Evolutionary conservation across 768 basidiomycete species (phyloP), one percentile per base, ranked within the genome.

Genomic region (Tricholoma matsutake): DNA sequence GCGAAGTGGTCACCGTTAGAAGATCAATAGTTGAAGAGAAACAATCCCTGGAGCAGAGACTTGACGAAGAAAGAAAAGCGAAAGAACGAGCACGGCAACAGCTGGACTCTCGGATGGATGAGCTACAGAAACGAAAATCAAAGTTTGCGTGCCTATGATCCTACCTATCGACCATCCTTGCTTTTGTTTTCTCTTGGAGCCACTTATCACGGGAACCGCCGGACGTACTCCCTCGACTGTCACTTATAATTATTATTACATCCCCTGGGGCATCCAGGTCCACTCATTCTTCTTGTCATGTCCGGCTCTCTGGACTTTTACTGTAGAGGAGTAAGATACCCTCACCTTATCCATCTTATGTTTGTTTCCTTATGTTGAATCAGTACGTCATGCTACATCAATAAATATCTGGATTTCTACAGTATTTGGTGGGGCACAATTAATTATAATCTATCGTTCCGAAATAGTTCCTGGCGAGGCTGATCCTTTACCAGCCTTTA

Each of bases 51-150:
- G 93, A 95, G 72, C 84, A 86, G 65, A 83, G 87, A 47, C 79
- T 95, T 28, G 91, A 92, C 68, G 92, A 96, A 71, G 93, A 96
- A 73, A 86, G 93, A 56, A 84, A 83, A 68, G 89, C 85, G n/a
- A 94, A 93, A 76, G 94, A 96, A 73, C 89, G 92, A 25, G 90
- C 86, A 55, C 86, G 92, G 55, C 87, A 88, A 63, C 93, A 94
- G 73, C 84, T 96, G 29, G 94, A 96, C 71, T 82, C 83, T 16
- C 87, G 94, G 64, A 89, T 94, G 87, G 91, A 93, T 59, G 94
- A 95, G 68, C 78, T 94, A 43, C 81, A 82, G 71, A 84, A 83
- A 77, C 88, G 91, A 62, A 95, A 94, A 79, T 94, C 92, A 64
- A 96, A 96, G 78, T 96, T 94, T 74, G 90, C 88, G 57, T 94